Evolutionary conservation across 306 rosid genomes (phyloP).

Genomic region (Fagus sylvatica): DNA sequence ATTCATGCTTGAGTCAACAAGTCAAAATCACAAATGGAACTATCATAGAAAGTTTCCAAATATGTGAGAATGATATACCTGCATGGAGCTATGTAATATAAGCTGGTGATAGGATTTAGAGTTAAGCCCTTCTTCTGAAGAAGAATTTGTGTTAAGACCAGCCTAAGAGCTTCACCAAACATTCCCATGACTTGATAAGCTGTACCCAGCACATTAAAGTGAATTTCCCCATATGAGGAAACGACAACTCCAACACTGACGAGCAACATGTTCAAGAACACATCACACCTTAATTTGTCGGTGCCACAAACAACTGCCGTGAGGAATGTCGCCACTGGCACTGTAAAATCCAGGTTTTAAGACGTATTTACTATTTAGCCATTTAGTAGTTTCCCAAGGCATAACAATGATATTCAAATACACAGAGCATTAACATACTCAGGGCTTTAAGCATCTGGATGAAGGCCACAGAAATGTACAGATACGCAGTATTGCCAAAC

Average conservation of each 20-base stretch:
- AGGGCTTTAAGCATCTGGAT: constrained; percentile 99
- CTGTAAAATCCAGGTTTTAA: constrained; percentile 49
- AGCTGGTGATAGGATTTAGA: constrained; percentile 88
- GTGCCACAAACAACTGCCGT: constrained; percentile 87
- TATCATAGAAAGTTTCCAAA: background rate
- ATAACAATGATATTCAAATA: constrained; percentile 13
- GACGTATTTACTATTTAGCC: constrained; percentile 10
- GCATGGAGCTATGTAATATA: constrained; percentile 97
- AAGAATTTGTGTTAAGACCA: constrained; percentile 98
- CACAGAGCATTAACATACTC: constrained; percentile 51
- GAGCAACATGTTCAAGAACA: constrained; percentile 94
- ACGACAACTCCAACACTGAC: constrained; percentile 95
- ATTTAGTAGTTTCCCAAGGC: constrained; percentile 1
- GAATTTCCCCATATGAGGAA: constrained; percentile 95
- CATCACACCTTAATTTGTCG: constrained; percentile 90
- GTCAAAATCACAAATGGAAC: background rate
- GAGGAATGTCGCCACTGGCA: constrained; percentile 93
- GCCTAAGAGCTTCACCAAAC: constrained; percentile 93
- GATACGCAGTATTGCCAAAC: constrained; percentile 98
- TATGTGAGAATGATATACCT: constrained; percentile 52
- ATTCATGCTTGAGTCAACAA: background rate
- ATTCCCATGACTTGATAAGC: constrained; percentile 90
- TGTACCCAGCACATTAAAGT: constrained; percentile 89
- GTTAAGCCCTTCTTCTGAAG: constrained; percentile 94
- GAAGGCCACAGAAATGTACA: constrained; percentile 96